Evolutionary conservation across 768 basidiomycete genomes (phyloP).

Genomic region (Lactifluus echinatus): DNA sequence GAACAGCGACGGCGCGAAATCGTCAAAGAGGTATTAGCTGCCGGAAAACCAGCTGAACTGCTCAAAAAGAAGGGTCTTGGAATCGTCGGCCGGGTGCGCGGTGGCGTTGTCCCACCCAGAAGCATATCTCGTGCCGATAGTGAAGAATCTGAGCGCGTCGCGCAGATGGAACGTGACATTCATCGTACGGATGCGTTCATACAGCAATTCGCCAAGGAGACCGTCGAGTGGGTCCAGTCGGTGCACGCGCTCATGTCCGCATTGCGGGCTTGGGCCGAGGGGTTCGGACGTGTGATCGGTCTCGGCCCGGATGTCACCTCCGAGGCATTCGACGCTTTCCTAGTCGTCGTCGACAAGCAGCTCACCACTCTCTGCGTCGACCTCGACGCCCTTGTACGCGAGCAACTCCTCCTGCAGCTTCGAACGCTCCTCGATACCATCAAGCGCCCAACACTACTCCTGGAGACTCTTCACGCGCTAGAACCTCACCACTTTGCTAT

Average conservation of each 20-base stretch:
- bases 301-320: conserved; percentile 21
- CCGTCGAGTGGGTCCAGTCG: conserved; percentile 16
- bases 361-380: conserved; percentile 45
- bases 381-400: conserved; percentile 46
- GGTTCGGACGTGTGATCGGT: conserved; percentile 21
- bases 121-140: conserved; percentile 36
- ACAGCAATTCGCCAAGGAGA: conserved; percentile 12
- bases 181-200: conserved; percentile 6
- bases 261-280: conserved; percentile 16
- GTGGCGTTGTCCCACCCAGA: conserved; percentile 48
- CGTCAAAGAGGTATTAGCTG: conserved; percentile 59
- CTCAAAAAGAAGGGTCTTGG: conserved; percentile 32
- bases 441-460: conserved; percentile 52
- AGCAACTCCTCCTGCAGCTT: conserved; percentile 49
- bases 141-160: conserved; percentile 16
- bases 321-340: conserved; percentile 35
- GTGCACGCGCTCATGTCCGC: conserved; percentile 1
- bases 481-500: conserved; percentile 65
- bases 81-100: conserved; percentile 48
- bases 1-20: conserved; percentile 68
- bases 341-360: conserved; percentile 44
- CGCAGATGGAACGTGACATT: conserved; percentile 15
- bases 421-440: conserved; percentile 49
- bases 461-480: conserved; percentile 62
- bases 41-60: conserved; percentile 18